phyloP scores from a whole-genome alignment of 1,139 yeast species.

The Debaryomyces singareniensis region DNA sequence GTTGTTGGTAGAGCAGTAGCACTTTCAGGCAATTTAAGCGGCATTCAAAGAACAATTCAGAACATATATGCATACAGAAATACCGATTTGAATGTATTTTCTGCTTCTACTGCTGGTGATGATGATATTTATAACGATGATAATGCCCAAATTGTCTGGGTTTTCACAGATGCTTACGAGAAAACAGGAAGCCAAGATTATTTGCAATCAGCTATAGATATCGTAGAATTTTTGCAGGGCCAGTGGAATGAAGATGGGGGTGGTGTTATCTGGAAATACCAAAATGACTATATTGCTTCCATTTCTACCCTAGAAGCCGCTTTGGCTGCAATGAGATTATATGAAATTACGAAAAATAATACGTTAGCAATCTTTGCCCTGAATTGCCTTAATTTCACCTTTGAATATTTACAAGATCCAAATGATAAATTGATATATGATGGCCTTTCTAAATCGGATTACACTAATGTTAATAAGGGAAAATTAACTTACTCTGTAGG shows the following conservation, averaged over 20 bases:
- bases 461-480: conserved; percentile 20
- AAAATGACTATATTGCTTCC: conserved; percentile 25
- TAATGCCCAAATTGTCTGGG: conserved; percentile 30
- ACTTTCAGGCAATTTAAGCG: conserved; percentile 8
- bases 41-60: conserved; percentile 8
- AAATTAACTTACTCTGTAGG: conserved; percentile 35
- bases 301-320: conserved; percentile 32
- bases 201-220: conserved; percentile 11
- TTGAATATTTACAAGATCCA: conserved; percentile 22
- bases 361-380: conserved; percentile 11
- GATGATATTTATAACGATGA: conserved; percentile 30
- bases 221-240: conserved; percentile 10
- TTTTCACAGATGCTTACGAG: conserved; percentile 19
- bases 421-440: conserved; percentile 24
- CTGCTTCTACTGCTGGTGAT: conserved; percentile 25
- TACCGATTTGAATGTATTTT: conserved; percentile 18
- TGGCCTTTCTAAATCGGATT: conserved; percentile 17
- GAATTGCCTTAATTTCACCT: conserved; percentile 17
- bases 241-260: conserved; percentile 17
- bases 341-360: conserved; percentile 10
- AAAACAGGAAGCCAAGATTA: conserved; percentile 10
- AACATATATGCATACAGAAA: conserved; percentile 16
- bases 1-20: conserved; percentile 20
- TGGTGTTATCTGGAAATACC: conserved; percentile 25
- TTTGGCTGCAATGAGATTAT: conserved; percentile 24